These are phyloP conservation scores for Phytophthora megakarya DNA, from an alignment of 352 stramenopile species.

Conservation along the genomic window DNA sequence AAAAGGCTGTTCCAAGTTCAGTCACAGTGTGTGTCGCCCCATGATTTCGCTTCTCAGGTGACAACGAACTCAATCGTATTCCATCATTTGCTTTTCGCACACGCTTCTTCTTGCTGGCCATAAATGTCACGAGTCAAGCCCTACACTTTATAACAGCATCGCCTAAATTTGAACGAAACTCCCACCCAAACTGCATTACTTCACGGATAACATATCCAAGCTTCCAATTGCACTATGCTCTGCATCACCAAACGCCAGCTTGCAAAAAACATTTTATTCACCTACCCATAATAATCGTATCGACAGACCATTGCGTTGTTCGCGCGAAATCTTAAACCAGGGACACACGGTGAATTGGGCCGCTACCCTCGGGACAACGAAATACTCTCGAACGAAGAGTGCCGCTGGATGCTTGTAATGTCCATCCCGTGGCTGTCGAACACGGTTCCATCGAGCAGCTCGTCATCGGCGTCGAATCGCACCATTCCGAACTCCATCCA, in stretches of 20 bases:
- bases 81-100: slow-evolving; percentile 48
- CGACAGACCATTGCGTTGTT: slow-evolving; percentile 25
- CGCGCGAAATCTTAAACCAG: slow-evolving; percentile 11
- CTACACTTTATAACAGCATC: neutral
- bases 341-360: neutral
- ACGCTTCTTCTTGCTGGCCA: slow-evolving; percentile 43
- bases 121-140: no score
- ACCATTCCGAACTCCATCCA: slow-evolving; percentile 90
- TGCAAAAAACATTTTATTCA: slow-evolving; percentile 37
- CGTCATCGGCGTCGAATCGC: slow-evolving; percentile 69
- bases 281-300: slow-evolving; percentile 50
- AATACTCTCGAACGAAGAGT: slow-evolving; percentile 85
- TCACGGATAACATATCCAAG: neutral
- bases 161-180: slow-evolving; percentile 27
- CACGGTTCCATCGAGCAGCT: slow-evolving; percentile 64
- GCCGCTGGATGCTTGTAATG: slow-evolving; percentile 68
- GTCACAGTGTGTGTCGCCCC: slow-evolving; percentile 21
- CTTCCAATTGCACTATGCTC: neutral
- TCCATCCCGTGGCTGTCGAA: slow-evolving; percentile 66
- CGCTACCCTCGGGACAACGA: slow-evolving; percentile 51
- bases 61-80: slow-evolving; percentile 50
- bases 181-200: neutral
- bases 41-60: slow-evolving; percentile 11
- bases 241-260: slow-evolving; percentile 4
- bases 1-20: slow-evolving; percentile 51